Evolutionary conservation across 2,329 filamentous ascomycete genomes (phyloP), one percentile per base, ranked within the genome.

Genomic region (Trichoderma sp.): DNA sequence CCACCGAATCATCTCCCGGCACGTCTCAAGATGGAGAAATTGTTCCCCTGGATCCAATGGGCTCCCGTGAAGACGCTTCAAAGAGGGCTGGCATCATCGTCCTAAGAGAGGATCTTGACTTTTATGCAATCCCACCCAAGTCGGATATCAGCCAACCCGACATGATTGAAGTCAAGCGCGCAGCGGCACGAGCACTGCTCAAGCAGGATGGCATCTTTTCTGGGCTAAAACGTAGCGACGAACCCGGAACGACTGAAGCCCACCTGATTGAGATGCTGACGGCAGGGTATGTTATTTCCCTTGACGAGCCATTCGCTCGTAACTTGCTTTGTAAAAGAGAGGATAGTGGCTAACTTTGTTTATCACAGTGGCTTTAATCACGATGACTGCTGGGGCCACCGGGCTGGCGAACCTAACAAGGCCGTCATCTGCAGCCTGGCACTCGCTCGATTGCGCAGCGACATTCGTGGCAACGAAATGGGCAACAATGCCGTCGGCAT

Each of bases 211-310:
- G 96, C 62, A 99, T 99, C 77, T 99, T 99, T 81, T 97, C 95
- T 4, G 96, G 96, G 0, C 84, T 99, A 61, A 92, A 96, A 82
- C 94, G 95, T 80, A 98, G 95, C 78, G 95, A 99, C 76, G 96
- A 99, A 83, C 91, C 93, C 21, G 96, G 96, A 24, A 98, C 95
- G 21, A 99, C 96, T 0, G 96, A 99, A 83, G 96, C 97, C 76
- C 96, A 99, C 85, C 86, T 99, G 51, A 99, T 99, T 78, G 96
- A 99, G 85, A 99, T 99, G 96, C 84, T 99, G 82, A 99, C 96
- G 70, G 96, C 96, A 79, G 96, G 95, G 95, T 98, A 86, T 83
- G 92, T 85, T 11, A 11, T 21, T 58, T 21, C 5, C 5, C 14
- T 61, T 2, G 14, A 43, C 36, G 18, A 58, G 9, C 14, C 11